Conservation (phyloP, 352 stramenopile genomes). For the Phytophthora pluvialis region DNA sequence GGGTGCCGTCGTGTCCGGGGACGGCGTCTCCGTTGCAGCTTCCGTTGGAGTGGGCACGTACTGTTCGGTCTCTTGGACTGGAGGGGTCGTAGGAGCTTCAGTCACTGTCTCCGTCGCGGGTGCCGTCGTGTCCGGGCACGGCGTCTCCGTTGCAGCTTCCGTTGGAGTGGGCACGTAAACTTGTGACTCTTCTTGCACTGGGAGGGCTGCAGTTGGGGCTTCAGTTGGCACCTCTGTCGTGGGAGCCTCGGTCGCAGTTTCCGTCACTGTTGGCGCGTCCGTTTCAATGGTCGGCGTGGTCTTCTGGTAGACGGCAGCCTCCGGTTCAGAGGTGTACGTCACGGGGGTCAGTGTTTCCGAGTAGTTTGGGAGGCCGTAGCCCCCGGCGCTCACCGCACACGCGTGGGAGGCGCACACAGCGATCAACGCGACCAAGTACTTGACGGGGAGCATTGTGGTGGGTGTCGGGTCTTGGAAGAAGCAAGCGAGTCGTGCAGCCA, state of each 20-base stretch:
- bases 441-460: slow-evolving; percentile 34
- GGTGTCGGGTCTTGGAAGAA: not conserved
- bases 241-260: not conserved
- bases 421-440: slow-evolving; percentile 38
- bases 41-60: slow-evolving; percentile 5
- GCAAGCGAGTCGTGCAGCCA: slow-evolving; percentile 1
- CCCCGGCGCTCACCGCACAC: slow-evolving; percentile 27
- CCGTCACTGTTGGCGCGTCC: not conserved
- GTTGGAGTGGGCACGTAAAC: slow-evolving; percentile 3
- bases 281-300: not conserved
- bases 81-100: not conserved
- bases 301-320: not conserved
- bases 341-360: not conserved
- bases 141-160: slow-evolving; percentile 2
- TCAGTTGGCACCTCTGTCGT: slow-evolving; percentile 5
- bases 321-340: slow-evolving; percentile 1
- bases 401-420: slow-evolving; percentile 28
- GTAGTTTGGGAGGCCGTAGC: slow-evolving; percentile 24
- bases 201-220: not conserved
- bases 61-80: slow-evolving; percentile 5
- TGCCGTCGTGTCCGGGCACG: not conserved
- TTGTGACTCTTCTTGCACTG: not conserved
- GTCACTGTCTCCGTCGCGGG: not conserved
- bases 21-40: too few species aligned
- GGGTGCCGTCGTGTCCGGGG: slow-evolving; percentile 4